Evolutionary conservation across 768 basidiomycete species (phyloP), one percentile per base, ranked within the genome.

Genomic region (Coprinopsis marcescibilis): DNA sequence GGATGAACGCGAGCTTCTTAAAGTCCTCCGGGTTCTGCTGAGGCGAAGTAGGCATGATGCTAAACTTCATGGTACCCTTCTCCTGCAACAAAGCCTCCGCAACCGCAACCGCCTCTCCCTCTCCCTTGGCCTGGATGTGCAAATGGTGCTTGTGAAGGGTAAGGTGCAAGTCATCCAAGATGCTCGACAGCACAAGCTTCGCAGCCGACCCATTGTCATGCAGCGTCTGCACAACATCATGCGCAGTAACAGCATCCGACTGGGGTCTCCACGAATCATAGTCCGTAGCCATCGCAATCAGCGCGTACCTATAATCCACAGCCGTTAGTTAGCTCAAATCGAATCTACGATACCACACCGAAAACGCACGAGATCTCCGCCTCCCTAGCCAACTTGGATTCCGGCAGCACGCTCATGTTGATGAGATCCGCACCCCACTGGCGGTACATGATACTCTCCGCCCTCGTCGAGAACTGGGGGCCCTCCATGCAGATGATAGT

Each of bases 401-500:
- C 95, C 1, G 96, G 96, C 21, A 97, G 69, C 32, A 89, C 89
- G 49, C 89, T 95, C 95, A 99, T 99, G 65, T 97, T 94, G 67
- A 95, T 94, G 60, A 95, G 68, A 63, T 95, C 90, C 4, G 81
- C 89, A 7, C 95, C 95, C 87, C 89, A 94, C 38, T 76, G 73
- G 17, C 92, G 76, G 64, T 97, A 96, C 93, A 96, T 92, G 57
- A 77, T 57, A 58, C 89, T 93, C 76, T 99, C 95, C 14, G 95
- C 95, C 29, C 95, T 72, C n/a, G 95, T 99, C 46, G 92, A 95
- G 73, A 99, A 99, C 66, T 93, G 92, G 25, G 89, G 89, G 40
- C 94, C 94, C 61, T 98, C 93, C 91, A 98, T 98, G 60, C 90
- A 93, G 39, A 98, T 85, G 48, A 97, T 79, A 15, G 82, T 85